A percentile compares a stretch with the other conserved stretches of the same genome.
Conservation (phyloP, 2,329 filamentous ascomycete genomes). For the Lithohypha guttulata region DNA sequence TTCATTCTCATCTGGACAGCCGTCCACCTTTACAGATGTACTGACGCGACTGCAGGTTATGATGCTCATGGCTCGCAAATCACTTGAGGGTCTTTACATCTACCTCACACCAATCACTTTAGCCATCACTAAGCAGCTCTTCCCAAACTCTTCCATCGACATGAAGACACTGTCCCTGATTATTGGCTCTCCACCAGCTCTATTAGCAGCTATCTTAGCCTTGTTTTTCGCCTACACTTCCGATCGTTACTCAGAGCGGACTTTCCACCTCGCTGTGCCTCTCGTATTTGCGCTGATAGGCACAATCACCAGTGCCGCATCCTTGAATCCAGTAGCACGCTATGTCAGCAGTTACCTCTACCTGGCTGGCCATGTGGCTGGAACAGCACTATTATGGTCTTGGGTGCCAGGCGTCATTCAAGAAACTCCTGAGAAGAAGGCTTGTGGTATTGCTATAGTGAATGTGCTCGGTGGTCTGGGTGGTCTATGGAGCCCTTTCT, state of each 20-base stretch:
- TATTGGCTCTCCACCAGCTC: conserved; percentile 42
- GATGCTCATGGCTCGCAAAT: neutral
- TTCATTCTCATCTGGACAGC: conserved; percentile 35
- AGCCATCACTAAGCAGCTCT: too few species aligned
- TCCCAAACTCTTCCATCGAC: neutral
- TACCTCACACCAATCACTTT: too few species aligned
- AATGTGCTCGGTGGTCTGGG: conserved; percentile 1
- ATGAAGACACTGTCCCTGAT: conserved; percentile 39
- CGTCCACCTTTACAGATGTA: conserved; percentile 22
- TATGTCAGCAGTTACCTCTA: conserved; percentile 44
- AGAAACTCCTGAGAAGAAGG: conserved; percentile 3
- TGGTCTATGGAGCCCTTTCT: neutral
- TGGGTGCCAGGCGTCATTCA: neutral
- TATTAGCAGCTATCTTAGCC: conserved; percentile 43
- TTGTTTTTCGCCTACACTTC: conserved; percentile 30
- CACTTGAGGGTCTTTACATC: conserved; percentile 29
- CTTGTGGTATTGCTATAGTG: neutral
- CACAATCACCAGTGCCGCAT: conserved; percentile 45
- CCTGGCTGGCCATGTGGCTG: neutral
- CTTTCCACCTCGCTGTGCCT: conserved; percentile 12
- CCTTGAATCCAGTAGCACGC: conserved; percentile 39
- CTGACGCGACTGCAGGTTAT: conserved; percentile 25
- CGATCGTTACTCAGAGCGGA: conserved; percentile 11
- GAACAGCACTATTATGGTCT: neutral
- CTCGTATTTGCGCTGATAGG: conserved; percentile 31